Conservation (phyloP, 129 eudicot genomes). For the Tagetes erecta region DNA sequence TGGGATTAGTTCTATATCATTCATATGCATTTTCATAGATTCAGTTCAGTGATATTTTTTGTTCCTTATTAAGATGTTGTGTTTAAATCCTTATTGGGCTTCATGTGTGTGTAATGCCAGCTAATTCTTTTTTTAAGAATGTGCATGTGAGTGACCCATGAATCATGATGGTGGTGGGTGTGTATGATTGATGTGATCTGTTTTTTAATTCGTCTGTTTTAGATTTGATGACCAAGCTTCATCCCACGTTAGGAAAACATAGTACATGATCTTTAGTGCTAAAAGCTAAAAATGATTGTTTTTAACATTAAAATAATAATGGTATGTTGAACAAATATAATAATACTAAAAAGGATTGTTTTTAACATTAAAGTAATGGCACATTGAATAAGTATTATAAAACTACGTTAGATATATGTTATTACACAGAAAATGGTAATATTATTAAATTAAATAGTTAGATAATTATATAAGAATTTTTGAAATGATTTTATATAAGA, state of each 20-base stretch:
- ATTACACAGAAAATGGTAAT: too few relatives aligned
- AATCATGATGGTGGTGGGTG: not conserved
- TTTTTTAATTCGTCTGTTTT: slow-evolving; percentile 25
- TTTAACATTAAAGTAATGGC: too few relatives aligned
- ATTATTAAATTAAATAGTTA: too few relatives aligned
- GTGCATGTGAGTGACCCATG: slow-evolving; percentile 24
- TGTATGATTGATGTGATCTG: slow-evolving; percentile 22
- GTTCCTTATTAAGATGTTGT: not conserved
- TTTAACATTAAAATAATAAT: too few relatives aligned
- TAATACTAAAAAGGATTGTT: too few relatives aligned
- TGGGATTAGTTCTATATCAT: slow-evolving; percentile 8
- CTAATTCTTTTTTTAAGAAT: not conserved
- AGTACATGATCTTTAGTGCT: slow-evolving; percentile 11
- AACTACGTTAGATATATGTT: too few relatives aligned
- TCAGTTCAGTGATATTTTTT: not conserved
- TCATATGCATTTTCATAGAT: not conserved
- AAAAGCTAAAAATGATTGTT: not conserved
- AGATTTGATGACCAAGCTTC: slow-evolving; percentile 23
- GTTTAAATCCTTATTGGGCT: not conserved
- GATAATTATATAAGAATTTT: too few relatives aligned
- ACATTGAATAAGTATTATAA: too few relatives aligned
- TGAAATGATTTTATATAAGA: too few relatives aligned
- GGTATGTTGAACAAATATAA: too few relatives aligned
- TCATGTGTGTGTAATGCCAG: slow-evolving; percentile 15
- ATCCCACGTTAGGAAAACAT: slow-evolving; percentile 25